Base-by-base conservation (phyloP, 768 basidiomycete species). In the Suillus subaureus region DNA sequence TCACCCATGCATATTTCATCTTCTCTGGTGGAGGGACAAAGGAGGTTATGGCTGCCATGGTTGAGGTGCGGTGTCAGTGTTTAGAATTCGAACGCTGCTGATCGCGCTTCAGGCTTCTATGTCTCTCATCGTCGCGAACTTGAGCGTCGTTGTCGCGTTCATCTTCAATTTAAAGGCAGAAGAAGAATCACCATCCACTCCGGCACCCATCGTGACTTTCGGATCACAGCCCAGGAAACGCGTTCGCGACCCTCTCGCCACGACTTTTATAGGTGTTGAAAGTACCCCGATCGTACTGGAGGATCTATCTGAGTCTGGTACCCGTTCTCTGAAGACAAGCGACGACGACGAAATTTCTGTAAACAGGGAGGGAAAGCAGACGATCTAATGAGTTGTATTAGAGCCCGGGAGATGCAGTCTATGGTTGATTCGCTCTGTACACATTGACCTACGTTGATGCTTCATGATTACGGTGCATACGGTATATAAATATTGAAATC, bases 1-100 rank as follows among this genome's bases (percentile, higher is more conserved):
- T 76, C 9, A 79, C 84, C 2, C 85, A 87, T 57, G 83, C 82
- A 0, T 71, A 61, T 6, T 75, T 75, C 35, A 78, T 81, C 67
- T 54, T 31, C 4, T 31, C 52, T 11, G 8, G 1, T 54, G 52
- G 52, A 31, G 52, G 52, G 28, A 2, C 21, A 11, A 54, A 31
- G 52, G 52, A 2, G 52, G 2, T 21, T 6, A 21, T 54, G 52
- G 9, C 52, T 54, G 52, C 28, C 11, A 31, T 54, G 4, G 9
- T 54, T 12, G 52, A 54, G 52, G 52, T 54, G 11, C 28, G 28
- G 2, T 26, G 3, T 21, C 5, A 65, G 37, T 61, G 49, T 21
- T 63, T 45, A 6, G 4, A 21, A 26, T 4, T 18, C 26, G 18
- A 54, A 31, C 2, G 28, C 18, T 54, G 9, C 6, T 54, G 18